Evolutionary conservation across 345 rosid species (phyloP), one percentile per base, ranked within the genome.

Genomic region (Salix udensis): DNA sequence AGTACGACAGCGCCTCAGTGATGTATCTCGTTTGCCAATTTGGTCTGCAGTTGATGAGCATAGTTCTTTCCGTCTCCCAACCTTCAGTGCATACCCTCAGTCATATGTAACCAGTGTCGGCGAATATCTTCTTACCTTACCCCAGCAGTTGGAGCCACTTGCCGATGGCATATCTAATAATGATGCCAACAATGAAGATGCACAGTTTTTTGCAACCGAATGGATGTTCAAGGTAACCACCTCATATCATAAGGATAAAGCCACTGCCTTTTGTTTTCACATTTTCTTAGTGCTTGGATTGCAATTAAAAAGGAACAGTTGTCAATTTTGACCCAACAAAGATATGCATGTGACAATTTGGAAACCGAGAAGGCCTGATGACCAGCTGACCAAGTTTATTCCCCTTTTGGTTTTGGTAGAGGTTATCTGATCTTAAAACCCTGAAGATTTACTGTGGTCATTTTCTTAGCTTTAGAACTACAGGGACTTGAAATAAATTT

Each of bases 191-290:
- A 90, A 88, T 61, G 98, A 96, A 12, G 99, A 93, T 50, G 97
- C 95, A 16, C 99, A 93, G 75, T 89, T 92, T 81, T 93, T 92
- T 68, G 97, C 99, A 73, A 89, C 99, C 11, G 99, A 96, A 84
- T 96, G 99, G 99, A 96, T 96, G 98, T 94, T 96, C 87, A 96
- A 93, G 94, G 98, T 95, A 86, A 82, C 68, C 66, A n/a, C 26
- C 6, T 15, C 26, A 28, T 52, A 23, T 52, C 5, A 14, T 9
- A n/a, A 4, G 0, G 46, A 34, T 34, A 67, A 5, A 46, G 6
- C 0, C 52, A 0, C 0, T 0, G 6, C 16, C 52, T 46, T 46
- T 46, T 46, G 16, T 15, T 15, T 46, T 14, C 16, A 46, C 1
- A 14, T 13, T 46, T 14, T 46, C 18, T 14, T 0, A 14, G 52